A percentile compares a stretch with the other conserved stretches of the same genome.
Evolutionary conservation across 371 early-diverging fungal species (phyloP).

Genomic region (Nematocida minor): DNA sequence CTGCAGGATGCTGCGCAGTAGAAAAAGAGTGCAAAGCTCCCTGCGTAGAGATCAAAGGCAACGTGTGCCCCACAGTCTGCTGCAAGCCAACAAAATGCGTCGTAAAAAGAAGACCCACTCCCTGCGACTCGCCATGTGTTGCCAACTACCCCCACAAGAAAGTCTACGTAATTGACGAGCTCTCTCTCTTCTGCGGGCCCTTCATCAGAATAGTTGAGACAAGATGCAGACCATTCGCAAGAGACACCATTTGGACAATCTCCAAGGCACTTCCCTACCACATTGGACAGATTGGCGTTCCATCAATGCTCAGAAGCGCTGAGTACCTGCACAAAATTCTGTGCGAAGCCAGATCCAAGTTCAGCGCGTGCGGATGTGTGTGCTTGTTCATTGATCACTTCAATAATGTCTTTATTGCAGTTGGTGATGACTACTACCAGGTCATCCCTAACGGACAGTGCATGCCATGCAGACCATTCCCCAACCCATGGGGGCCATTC

Average conservation of each 20-base stretch:
- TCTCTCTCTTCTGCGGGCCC: conserved; percentile 20
- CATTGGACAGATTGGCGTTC: background rate
- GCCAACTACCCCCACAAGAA: conserved; percentile 36
- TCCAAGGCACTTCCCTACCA: conserved; percentile 19
- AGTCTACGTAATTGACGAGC: conserved; percentile 46
- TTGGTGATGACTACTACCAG: conserved; percentile 16
- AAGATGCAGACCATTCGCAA: conserved; percentile 3
- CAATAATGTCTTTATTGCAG: conserved; percentile 39
- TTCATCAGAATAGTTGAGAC: conserved; percentile 48
- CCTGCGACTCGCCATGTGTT: conserved; percentile 49
- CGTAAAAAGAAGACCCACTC: conserved; percentile 1
- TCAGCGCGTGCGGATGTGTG: conserved; percentile 44
- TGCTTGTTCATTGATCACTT: conserved; percentile 50
- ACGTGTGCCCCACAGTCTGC: conserved; percentile 6
- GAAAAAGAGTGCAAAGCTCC: background rate
- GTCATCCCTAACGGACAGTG: background rate
- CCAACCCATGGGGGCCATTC: background rate
- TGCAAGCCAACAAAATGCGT: conserved; percentile 48
- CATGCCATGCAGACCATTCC: background rate
- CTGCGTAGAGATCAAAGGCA: background rate
- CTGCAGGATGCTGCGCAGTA: background rate
- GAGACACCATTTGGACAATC: conserved; percentile 27
- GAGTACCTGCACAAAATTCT: conserved; percentile 26
- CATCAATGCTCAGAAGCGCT: conserved; percentile 10
- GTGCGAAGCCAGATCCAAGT: conserved; percentile 31